Conservation (phyloP, 139 green algal species). For the Tetradesmus obliquus region DNA sequence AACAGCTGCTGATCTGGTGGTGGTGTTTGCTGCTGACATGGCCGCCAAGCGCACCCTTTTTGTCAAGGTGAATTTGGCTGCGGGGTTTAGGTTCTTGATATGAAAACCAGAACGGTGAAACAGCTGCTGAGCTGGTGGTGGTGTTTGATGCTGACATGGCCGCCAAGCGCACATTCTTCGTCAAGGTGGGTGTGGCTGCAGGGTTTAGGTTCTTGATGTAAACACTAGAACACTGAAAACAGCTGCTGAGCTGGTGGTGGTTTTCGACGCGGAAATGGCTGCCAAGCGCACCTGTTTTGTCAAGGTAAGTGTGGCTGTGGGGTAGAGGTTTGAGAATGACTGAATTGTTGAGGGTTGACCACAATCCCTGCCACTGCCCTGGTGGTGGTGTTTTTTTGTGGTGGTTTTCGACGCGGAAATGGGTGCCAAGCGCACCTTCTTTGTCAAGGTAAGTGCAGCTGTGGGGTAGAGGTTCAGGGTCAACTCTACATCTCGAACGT, state of each 20-base stretch:
- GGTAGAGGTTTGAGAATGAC: no score
- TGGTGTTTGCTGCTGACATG: slow-evolving; percentile 66
- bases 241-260: slow-evolving; percentile 36
- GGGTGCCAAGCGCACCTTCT: slow-evolving; percentile 73
- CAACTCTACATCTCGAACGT: no score
- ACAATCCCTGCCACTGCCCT: no score
- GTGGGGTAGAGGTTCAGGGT: no score
- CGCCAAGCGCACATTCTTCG: slow-evolving; percentile 72
- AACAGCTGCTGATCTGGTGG: slow-evolving; percentile 35
- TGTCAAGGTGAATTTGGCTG: slow-evolving; percentile 35
- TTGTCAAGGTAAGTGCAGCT: slow-evolving; percentile 40
- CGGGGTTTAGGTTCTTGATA: no score
- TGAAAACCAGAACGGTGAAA: no score
- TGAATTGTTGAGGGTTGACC: no score
- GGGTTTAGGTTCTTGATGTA: no score
- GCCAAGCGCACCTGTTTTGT: slow-evolving; percentile 72
- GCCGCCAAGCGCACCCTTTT: slow-evolving; percentile 72
- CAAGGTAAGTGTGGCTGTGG: slow-evolving; percentile 42
- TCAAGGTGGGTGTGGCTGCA: slow-evolving; percentile 43
- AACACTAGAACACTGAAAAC: no score
- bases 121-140: slow-evolving; percentile 23
- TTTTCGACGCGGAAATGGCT: slow-evolving; percentile 65
- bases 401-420: slow-evolving; percentile 66
- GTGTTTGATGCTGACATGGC: slow-evolving; percentile 68
- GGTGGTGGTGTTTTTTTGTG: no score